Base-by-base conservation (phyloP, 305 asterid species). In the Solanum hybrid region DNA sequence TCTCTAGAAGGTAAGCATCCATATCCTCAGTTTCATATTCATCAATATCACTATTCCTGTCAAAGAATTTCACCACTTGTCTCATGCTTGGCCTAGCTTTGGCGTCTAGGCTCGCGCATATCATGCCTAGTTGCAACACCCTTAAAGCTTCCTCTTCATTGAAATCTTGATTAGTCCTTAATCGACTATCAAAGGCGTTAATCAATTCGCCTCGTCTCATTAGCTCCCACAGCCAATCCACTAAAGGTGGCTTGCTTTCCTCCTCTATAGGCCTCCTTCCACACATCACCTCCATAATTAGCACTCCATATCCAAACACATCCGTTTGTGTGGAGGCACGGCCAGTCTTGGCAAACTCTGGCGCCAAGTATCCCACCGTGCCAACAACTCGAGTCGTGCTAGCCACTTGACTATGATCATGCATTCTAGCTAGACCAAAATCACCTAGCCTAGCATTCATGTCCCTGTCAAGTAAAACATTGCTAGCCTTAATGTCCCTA, bases 361-460 rank as follows among this genome's bases (percentile, higher is more conserved):
- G 98, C 0, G 98, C 95, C 76, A 96, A 17, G 90, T 96, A 96
- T 11, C 98, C 98, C 2, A 95, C 86, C 0, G 98, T 96, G 13
- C 98, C 98, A 35, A 95, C 97, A 37, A 95, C 96, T 1, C 95
- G 93, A 0, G 98, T 96, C 1, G 97, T 94, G 37, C 93, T 95
- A 10, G 96, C 95, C 45, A 37, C 86, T 92, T 93, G 93, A 88
- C 94, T 94, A 17, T 94, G 98, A 27, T 92, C 96, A 26, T 95
- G 97, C 94, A 94, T 92, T 9, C 95, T 91, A 10, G 98, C 98
- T 51, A 95, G 51, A 86, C 98, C 98, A 51, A 96, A 96, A 92
- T 96, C 99, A 9, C 98, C 97, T 71, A 95, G 85, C 81, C 97
- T 92, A 0, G 98, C 97, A 64, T 94, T 95, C 98, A 95, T 94